Evolutionary conservation across 164 flowering plant genomes (phyloP).

Genomic region (Paratinospora sagittata): DNA sequence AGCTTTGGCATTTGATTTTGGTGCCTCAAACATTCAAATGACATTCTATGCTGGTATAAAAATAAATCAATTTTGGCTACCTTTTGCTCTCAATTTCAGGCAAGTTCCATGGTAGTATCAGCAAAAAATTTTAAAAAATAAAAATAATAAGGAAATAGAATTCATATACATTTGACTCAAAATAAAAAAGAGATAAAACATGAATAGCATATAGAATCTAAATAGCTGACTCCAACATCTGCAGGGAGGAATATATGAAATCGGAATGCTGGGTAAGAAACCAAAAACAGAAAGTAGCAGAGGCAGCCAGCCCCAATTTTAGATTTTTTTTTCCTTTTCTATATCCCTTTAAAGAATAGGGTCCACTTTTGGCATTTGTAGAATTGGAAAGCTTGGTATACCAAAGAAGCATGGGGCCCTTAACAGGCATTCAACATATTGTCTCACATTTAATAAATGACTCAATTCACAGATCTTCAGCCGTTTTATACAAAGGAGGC

Average conservation of each 20-base stretch:
- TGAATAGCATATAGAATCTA: background rate
- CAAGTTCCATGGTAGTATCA: too few species aligned
- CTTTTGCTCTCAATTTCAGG: too few species aligned
- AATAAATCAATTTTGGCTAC: too few species aligned
- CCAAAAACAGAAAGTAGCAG: background rate
- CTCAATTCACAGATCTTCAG: background rate
- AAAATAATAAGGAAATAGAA: too few species aligned
- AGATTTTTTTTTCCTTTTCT: background rate
- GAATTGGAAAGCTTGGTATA: too few species aligned
- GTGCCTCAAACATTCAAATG: too few species aligned
- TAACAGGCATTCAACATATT: background rate
- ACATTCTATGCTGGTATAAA: too few species aligned
- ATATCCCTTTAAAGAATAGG: background rate
- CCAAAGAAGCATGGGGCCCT: background rate
- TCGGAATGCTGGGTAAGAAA: background rate
- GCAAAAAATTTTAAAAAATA: too few species aligned
- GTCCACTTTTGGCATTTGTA: background rate
- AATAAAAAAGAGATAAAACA: background rate
- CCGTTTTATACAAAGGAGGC: too few species aligned
- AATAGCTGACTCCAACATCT: background rate
- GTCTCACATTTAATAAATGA: background rate
- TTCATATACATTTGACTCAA: background rate
- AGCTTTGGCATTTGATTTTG: too few species aligned
- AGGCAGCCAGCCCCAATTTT: background rate
- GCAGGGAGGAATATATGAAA: background rate